Conservation (phyloP, 2,329 filamentous ascomycete species). For the Xylaria sp. region DNA sequence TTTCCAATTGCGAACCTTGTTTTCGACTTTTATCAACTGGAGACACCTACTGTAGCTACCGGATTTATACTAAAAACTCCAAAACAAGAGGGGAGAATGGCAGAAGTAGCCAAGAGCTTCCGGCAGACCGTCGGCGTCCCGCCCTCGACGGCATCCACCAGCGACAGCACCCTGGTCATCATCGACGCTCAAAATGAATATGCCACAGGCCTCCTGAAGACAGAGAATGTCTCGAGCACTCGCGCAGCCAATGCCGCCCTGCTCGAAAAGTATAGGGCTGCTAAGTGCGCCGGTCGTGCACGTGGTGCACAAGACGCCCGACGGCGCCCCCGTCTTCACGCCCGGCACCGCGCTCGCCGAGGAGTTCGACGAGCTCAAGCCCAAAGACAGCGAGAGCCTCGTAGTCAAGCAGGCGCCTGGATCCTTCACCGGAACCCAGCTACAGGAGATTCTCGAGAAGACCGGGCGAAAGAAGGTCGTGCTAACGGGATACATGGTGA, state of each 20-base stretch:
- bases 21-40: background rate
- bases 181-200: slow-evolving; percentile 25
- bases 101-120: slow-evolving; percentile 17
- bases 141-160: slow-evolving; percentile 20
- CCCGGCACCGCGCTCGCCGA: slow-evolving; percentile 16
- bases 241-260: slow-evolving; percentile 14
- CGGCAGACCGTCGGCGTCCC: slow-evolving; percentile 18
- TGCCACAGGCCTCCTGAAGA: slow-evolving; percentile 12
- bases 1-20: background rate
- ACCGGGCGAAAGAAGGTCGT: slow-evolving; percentile 21
- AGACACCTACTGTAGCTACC: background rate
- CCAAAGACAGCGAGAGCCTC: slow-evolving; percentile 1
- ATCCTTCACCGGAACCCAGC: slow-evolving; percentile 16
- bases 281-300: slow-evolving; percentile 12
- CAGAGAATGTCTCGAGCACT: slow-evolving; percentile 4
- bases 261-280: slow-evolving; percentile 12
- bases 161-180: slow-evolving; percentile 17
- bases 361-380: slow-evolving; percentile 20
- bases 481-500: slow-evolving; percentile 23
- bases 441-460: slow-evolving; percentile 17
- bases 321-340: slow-evolving; percentile 19
- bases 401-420: slow-evolving; percentile 12
- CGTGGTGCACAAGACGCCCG: slow-evolving; percentile 16
- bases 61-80: background rate
- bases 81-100: background rate